Base-by-base conservation (phyloP, 441 rosid species). In the Breynia disticha region DNA sequence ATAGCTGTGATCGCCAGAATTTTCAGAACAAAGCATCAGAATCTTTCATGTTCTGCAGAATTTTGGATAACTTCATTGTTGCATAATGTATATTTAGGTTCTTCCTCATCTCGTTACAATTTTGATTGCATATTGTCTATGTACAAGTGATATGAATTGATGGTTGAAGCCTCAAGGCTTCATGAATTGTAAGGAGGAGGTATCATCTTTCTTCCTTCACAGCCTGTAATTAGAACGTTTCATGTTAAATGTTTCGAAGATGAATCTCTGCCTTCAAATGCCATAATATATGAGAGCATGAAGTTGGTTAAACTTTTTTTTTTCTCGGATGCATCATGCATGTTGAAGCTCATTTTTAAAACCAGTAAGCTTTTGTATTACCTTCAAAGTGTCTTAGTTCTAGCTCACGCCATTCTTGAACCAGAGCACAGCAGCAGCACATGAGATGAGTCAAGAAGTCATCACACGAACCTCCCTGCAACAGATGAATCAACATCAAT, bases 381-480 rank as follows among this genome's bases (percentile, higher is more conserved):
- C 76, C 73, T 48, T 61, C 67, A 1, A 64, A 59, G n/a, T 55
- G 72, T 41, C 77, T 54, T 22, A 64, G 50, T 56, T 78, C 68
- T 11, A 67, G 72, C 48, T 78, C 79, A 0, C 69, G 61, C 77
- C 70, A 72, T n/a, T 74, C 82, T 52, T 72, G 82, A 60, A 69
- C 76, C 66, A 69, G 35, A 15, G 82, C 76, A n/a, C 77, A 72
- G 28, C 78, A 78, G 60, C 66, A 74, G 46, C 77, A 78, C 64
- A 70, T 65, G 35, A 78, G 49, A 55, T 74, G 79, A 47, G 77
- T 65, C 15, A 61, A 47, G 69, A 64, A 69, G 64, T 78, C 82
- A 41, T 72, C 76, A 14, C 67, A 65, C 0, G 14, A 14, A 4
- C 76, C 57, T 21, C 77, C 79, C 77, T 67, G 61, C 49, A 46